Conservation (phyloP, 1,284 basidiomycete genomes). For the Chalciporus sp. region DNA sequence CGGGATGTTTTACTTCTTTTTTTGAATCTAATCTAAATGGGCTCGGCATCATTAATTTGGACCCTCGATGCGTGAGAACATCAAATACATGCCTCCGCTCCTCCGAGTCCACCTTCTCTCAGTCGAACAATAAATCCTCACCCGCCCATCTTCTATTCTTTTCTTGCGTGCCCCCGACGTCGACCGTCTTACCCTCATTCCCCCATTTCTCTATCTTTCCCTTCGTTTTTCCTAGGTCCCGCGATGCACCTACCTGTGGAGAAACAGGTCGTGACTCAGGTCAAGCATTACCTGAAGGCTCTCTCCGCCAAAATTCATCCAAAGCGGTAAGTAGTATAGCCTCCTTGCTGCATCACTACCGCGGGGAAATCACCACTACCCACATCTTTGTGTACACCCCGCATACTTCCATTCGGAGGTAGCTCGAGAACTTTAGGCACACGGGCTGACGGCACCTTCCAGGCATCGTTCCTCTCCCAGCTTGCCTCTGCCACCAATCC, state of each 20-base stretch:
- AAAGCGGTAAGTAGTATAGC: conserved; percentile 17
- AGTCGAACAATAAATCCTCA: not conserved
- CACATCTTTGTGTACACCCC: not conserved
- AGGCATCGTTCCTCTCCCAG: conserved; percentile 12
- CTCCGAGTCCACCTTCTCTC: conserved; percentile 8
- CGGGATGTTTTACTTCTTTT: not conserved
- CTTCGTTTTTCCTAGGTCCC: not conserved
- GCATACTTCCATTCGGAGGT: not conserved
- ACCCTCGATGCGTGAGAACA: not conserved
- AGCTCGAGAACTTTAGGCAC: not conserved
- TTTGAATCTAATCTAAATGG: not conserved
- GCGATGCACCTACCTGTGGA: conserved; percentile 15
- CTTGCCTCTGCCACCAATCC: conserved; percentile 16
- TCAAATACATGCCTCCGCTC: not conserved
- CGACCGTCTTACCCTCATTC: conserved; percentile 7
- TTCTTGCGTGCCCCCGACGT: not conserved
- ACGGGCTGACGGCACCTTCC: conserved; percentile 6
- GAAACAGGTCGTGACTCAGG: conserved; percentile 17
- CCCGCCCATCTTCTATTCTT: not conserved
- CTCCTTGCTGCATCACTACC: not conserved
- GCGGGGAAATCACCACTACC: not conserved
- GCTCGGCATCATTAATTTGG: not conserved
- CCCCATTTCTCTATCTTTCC: not conserved
- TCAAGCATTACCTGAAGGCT: conserved; percentile 16
- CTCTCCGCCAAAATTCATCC: conserved; percentile 20